Evolutionary conservation across 2,329 filamentous ascomycete species (phyloP), one percentile per base, ranked within the genome.

Genomic region (Stemphylium beticola): DNA sequence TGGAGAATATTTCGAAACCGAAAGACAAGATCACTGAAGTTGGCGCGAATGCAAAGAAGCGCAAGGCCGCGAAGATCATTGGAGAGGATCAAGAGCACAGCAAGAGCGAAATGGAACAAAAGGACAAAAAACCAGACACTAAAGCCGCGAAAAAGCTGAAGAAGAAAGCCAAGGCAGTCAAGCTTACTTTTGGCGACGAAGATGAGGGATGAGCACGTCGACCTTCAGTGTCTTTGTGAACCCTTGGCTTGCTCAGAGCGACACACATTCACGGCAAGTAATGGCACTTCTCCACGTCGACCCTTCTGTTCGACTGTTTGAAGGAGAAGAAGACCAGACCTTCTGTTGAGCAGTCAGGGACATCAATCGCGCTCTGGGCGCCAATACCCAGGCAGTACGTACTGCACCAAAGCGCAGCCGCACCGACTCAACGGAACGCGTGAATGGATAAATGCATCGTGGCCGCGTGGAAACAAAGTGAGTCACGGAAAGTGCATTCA

Each of bases 121-220:
- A 62, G 8, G 44, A 26, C 2, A 58, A 57, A 10, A 57, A 57
- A 14, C 2, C 42, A 6, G 59, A 62, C 20, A 18, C 34, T 8
- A 72, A 70, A 49, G 17, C 44, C 5, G 46, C 40, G 14, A 76
- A 69, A 55, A 76, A 74, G 49, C 33, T 67, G 7, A 74, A 74
- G 58, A 74, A 74, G 63, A 74, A 74, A 50, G 56, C 61, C 8
- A 76, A 76, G 48, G 56, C 67, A 26, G 65, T 75, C 46, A 76
- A 76, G 57, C 62, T 76, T 24, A 73, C 73, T 0, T 76, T 76
- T 41, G 74, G 69, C n/a, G 71, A 74, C 26, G 63, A 72, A 53
- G 67, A 70, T 17, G 67, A 68, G 26, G 60, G 57, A 22, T 69
- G 61, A 71, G 12, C 15, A 31, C 11, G 31, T 12, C 20, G 14